Evolutionary conservation across 306 rosid species (phyloP).

Genomic region (Vigna reflexopilosa): DNA sequence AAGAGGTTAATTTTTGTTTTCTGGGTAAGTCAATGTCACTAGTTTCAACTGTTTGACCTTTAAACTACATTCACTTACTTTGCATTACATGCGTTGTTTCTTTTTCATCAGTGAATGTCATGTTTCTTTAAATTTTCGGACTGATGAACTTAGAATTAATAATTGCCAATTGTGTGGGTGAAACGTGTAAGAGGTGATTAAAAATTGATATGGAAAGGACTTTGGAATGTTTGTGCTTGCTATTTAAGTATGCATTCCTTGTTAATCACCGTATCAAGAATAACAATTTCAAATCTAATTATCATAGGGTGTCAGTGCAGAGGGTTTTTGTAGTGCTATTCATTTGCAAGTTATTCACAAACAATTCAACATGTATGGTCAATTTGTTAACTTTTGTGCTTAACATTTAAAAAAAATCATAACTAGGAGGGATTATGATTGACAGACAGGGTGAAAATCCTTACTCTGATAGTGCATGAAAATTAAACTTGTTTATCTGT

Average conservation of each 20-base stretch:
- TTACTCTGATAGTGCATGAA: not conserved
- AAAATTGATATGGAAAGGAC: no score
- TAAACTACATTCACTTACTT: not conserved
- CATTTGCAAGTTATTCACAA: not conserved
- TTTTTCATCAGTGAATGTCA: no score
- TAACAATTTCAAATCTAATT: not conserved
- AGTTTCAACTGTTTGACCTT: not conserved
- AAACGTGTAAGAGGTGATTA: not conserved
- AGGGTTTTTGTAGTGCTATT: not conserved
- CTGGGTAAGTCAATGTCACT: not conserved
- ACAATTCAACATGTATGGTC: not conserved
- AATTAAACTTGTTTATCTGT: not conserved
- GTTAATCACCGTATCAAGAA: not conserved
- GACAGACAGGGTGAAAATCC: not conserved
- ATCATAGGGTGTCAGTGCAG: not conserved
- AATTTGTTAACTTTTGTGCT: not conserved
- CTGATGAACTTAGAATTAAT: not conserved
- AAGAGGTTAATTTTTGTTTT: not conserved
- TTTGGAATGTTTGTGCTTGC: not conserved
- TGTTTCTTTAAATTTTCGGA: slow-evolving; percentile 13
- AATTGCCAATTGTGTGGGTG: not conserved
- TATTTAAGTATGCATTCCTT: not conserved
- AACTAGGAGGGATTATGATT: not conserved
- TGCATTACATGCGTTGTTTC: not conserved
- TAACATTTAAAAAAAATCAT: not conserved